These are phyloP conservation scores for Monosporozyma servazzii DNA, from an alignment of 805 yeast genomes.

Conservation along the genomic window DNA sequence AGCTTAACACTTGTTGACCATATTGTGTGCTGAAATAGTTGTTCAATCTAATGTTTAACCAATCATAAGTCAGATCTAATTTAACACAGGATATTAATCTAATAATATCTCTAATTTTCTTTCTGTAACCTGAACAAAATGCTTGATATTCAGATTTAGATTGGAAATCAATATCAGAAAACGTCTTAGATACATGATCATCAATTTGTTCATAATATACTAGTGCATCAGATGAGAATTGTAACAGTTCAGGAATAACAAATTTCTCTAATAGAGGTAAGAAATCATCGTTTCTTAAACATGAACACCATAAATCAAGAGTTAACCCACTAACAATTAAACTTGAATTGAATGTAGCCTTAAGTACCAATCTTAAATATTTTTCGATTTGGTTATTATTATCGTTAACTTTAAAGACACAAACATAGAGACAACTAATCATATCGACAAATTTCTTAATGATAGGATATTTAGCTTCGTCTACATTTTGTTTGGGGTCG, in stretches of 20 bases:
- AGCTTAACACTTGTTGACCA: conserved; percentile 56
- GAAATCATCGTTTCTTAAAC: conserved; percentile 71
- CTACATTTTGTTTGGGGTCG: conserved; percentile 55
- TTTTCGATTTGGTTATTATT: conserved; percentile 48
- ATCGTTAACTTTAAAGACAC: conserved; percentile 50
- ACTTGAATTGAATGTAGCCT: conserved; percentile 76
- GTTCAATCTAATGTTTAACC: conserved; percentile 71
- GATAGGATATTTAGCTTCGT: conserved; percentile 71
- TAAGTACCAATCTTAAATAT: conserved; percentile 65
- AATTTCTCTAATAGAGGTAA: conserved; percentile 39
- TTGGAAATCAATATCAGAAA: conserved; percentile 80
- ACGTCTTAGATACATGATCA: conserved; percentile 53
- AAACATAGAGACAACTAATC: conserved; percentile 39
- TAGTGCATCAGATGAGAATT: conserved; percentile 68
- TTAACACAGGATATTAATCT: conserved; percentile 78
- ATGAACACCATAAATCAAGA: conserved; percentile 88
- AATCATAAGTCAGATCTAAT: conserved; percentile 70
- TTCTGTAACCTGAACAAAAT: conserved; percentile 71
- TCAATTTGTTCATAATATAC: conserved; percentile 65
- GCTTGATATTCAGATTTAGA: conserved; percentile 68
- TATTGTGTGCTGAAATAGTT: conserved; percentile 59
- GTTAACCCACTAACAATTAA: conserved; percentile 86
- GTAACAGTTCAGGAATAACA: conserved; percentile 55
- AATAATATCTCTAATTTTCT: conserved; percentile 82
- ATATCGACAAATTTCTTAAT: conserved; percentile 87